Evolutionary conservation across 2,329 filamentous ascomycete genomes (phyloP).

Genomic region (Phialocephala sp.): DNA sequence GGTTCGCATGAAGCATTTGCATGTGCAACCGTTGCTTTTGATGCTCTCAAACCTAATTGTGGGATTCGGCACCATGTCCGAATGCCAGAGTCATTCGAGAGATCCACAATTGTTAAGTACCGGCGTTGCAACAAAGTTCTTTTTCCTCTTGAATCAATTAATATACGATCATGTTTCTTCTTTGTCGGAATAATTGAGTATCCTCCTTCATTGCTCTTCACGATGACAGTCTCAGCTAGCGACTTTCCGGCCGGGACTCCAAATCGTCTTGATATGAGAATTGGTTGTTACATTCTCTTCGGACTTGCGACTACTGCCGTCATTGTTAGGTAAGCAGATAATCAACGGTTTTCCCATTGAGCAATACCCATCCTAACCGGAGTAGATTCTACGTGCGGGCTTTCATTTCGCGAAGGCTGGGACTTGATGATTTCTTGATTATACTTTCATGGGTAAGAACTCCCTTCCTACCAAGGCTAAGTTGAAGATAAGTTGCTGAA

Average conservation of each 20-base stretch:
- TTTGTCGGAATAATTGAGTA: background rate
- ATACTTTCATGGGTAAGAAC: slow-evolving; percentile 2
- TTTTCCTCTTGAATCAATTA: background rate
- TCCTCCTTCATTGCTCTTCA: background rate
- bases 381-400: slow-evolving; percentile 7
- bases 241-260: slow-evolving; percentile 13
- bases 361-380: background rate
- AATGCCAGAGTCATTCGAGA: background rate
- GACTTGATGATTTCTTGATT: slow-evolving; percentile 14
- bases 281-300: slow-evolving; percentile 15
- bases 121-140: background rate
- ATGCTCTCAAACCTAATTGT: background rate
- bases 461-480: background rate
- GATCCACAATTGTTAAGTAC: background rate
- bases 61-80: background rate
- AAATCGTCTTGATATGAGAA: slow-evolving; percentile 6
- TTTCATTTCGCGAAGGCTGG: slow-evolving; percentile 6
- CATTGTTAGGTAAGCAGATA: background rate
- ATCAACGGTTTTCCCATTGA: background rate
- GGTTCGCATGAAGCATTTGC: background rate
- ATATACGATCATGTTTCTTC: background rate
- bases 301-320: background rate
- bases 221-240: background rate
- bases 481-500: background rate
- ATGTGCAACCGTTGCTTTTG: background rate